Evolutionary conservation across 768 basidiomycete genomes (phyloP), one percentile per base, ranked within the genome.

Genomic region (Sporobolomyces phaffii): DNA sequence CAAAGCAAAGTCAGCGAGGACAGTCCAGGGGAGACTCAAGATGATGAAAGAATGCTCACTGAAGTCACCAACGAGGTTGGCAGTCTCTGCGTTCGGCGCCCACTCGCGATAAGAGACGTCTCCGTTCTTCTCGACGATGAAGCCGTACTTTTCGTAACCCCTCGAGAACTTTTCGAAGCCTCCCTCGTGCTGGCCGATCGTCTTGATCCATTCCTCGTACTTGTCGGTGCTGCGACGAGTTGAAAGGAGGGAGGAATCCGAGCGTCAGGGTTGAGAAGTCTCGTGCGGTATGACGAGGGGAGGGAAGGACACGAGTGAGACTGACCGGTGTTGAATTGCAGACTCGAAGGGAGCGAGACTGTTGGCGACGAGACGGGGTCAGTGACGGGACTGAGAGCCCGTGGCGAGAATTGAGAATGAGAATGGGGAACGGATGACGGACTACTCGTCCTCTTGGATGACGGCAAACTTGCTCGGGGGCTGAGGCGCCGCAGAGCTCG

Each of bases 51-150:
- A n/a, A 38, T 31, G 84, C 91, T 78, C 71, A 97, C 93, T 99
- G 81, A 99, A 99, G 50, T 99, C 94, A 48, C 96, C 96, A 73
- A 91, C 91, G 62, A 99, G 79, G 76, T 80, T 83, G 5, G 93
- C 94, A 73, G 87, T 86, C 49, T 74, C 80, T 22, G 88, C 93
- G 72, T 89, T 89, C 0, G 96, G 93, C 13, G 96, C 94, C 96
- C 96, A 99, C 77, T 99, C 96, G 73, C 89, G 82, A 78, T 98
- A 98, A 11, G 83, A 79, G 34, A 98, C 83, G 33, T 86, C 82
- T 59, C 85, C 86, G 63, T 87, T 83, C 41, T 79, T 76, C 44
- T 80, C 81, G 45, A 90, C 83, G 64, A 88, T 86, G 73, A 99
- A 81, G 40, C 94, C 94, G 76, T 85, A 78, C 5, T 73, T 84